Evolutionary conservation across 192 early-diverging fungal genomes (phyloP).

Genomic region (Coemansia sp.): DNA sequence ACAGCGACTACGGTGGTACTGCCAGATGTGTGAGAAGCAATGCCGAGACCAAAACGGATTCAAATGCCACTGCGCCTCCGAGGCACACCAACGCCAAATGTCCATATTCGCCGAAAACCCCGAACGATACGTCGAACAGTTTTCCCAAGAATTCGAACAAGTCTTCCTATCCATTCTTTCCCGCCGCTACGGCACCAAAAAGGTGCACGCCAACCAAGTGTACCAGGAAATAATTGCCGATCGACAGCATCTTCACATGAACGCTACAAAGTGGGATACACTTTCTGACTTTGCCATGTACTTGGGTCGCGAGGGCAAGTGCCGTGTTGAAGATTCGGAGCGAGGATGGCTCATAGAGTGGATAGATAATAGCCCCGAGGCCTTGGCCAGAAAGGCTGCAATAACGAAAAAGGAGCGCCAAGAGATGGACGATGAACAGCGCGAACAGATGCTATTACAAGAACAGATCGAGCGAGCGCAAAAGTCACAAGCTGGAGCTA

Average conservation of each 20-base stretch:
- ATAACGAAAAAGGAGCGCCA: constrained; percentile 78
- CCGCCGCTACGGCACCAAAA: constrained; percentile 75
- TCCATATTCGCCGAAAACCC: constrained; percentile 82
- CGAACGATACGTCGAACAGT: constrained; percentile 72
- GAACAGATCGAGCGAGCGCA: constrained; percentile 85
- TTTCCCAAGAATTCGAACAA: constrained; percentile 79
- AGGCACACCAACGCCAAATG: constrained; percentile 93
- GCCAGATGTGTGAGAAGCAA: constrained; percentile 91
- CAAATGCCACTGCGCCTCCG: constrained; percentile 89
- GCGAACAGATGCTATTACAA: constrained; percentile 72
- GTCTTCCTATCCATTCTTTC: constrained; percentile 87
- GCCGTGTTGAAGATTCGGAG: constrained; percentile 86
- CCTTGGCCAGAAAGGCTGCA: constrained; percentile 74
- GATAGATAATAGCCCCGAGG: constrained; percentile 91
- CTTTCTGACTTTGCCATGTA: constrained; percentile 87
- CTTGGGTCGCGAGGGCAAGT: constrained; percentile 82
- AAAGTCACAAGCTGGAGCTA: constrained; percentile 21
- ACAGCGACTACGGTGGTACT: constrained; percentile 88
- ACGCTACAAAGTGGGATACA: constrained; percentile 90
- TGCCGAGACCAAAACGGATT: constrained; percentile 96
- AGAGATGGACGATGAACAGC: constrained; percentile 86
- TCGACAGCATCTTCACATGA: constrained; percentile 94
- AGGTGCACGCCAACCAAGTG: constrained; percentile 89
- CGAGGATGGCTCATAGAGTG: constrained; percentile 90
- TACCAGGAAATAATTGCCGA: constrained; percentile 98